Conservation (phyloP, 371 early-diverging fungal species). For the Zopfochytrium polystomum region DNA sequence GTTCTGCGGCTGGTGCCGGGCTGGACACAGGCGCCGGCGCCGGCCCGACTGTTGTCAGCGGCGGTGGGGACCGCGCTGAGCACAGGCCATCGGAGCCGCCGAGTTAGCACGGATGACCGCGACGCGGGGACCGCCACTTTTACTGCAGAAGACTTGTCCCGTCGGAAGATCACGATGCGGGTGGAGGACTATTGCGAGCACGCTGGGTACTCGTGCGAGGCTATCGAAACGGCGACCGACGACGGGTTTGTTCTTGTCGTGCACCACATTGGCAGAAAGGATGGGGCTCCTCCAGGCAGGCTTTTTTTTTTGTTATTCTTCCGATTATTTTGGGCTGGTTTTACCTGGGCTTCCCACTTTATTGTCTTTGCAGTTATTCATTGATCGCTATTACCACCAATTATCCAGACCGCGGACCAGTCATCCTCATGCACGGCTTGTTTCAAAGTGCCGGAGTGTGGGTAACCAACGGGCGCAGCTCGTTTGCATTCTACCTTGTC, state of each 20-base stretch:
- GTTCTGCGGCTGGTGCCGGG: too few species aligned
- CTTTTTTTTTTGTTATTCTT: neutral
- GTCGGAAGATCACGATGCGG: neutral
- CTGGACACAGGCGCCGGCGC: too few species aligned
- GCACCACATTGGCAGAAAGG: slow-evolving; percentile 32
- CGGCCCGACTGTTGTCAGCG: too few species aligned
- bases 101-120: neutral
- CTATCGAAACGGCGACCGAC: slow-evolving; percentile 40
- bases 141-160: too few species aligned
- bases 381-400: too few species aligned
- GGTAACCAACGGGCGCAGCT: slow-evolving; percentile 49
- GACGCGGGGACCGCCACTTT: neutral
- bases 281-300: slow-evolving; percentile 5
- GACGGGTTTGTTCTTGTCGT: slow-evolving; percentile 49
- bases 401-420: too few species aligned
- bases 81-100: neutral
- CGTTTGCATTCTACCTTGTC: slow-evolving; percentile 52
- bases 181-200: slow-evolving; percentile 13
- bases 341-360: too few species aligned
- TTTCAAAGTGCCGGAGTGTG: slow-evolving; percentile 58
- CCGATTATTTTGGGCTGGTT: too few species aligned
- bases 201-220: slow-evolving; percentile 40
- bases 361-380: too few species aligned
- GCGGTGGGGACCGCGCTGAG: neutral
- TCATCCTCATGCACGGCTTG: slow-evolving; percentile 56